Conservation (phyloP, 495 filamentous ascomycete species). For the Lasiosphaeria ovina region DNA sequence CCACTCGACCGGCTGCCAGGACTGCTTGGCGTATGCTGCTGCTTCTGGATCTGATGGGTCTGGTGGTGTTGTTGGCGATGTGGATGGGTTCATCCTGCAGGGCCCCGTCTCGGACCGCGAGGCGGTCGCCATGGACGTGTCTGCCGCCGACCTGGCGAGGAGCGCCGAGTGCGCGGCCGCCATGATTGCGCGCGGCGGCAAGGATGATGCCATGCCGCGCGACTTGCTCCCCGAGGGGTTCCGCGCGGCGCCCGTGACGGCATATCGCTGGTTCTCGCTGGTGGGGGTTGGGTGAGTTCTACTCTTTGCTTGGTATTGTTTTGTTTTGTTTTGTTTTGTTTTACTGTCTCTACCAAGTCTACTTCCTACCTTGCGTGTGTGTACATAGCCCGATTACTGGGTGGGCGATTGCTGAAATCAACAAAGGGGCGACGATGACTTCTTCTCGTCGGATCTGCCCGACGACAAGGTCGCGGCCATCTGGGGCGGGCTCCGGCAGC, state of each 20-base stretch:
- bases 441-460: slow-evolving; percentile 76
- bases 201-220: slow-evolving; percentile 57
- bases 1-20: slow-evolving; percentile 79
- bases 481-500: slow-evolving; percentile 60
- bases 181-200: slow-evolving; percentile 52
- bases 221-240: slow-evolving; percentile 50
- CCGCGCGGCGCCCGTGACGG: slow-evolving; percentile 56
- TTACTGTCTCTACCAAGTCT: neutral
- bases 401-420: neutral
- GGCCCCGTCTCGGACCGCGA: slow-evolving; percentile 80
- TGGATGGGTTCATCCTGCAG: slow-evolving; percentile 83
- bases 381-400: too few species aligned
- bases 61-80: slow-evolving; percentile 15
- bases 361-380: too few species aligned
- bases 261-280: slow-evolving; percentile 66
- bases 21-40: slow-evolving; percentile 67
- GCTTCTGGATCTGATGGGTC: neutral
- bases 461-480: slow-evolving; percentile 56
- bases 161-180: slow-evolving; percentile 52
- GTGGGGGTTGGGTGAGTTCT: slow-evolving; percentile 50
- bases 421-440: slow-evolving; percentile 72
- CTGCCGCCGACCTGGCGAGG: slow-evolving; percentile 45
- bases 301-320: slow-evolving; percentile 3
- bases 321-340: neutral
- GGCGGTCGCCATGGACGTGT: slow-evolving; percentile 44